Base-by-base conservation (phyloP, 108 stramenopile species). In the Skeletonema menzelii region DNA sequence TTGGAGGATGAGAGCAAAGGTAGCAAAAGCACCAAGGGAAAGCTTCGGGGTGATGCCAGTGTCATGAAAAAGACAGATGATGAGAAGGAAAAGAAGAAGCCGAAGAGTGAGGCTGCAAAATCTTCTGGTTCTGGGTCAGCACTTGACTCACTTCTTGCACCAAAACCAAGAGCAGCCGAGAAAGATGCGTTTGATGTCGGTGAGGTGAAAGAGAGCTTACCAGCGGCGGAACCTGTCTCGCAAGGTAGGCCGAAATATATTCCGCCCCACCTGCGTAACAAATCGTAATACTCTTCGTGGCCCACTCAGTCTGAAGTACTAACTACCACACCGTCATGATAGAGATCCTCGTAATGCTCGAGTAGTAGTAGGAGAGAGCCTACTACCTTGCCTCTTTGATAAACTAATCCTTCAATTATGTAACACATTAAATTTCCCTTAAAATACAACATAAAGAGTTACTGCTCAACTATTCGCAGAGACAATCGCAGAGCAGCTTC, bases 41-140 rank as follows among this genome's bases (percentile, higher is more conserved):
- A 90, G 57, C 79, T 95, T 22, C 84, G 83, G 53, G 94, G 94
- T 53, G 94, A 92, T 63, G 89, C 91, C 32, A 88, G 87, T 66
- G 88, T 85, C 12, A 76, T 82, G 82, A 88, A 81, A 30, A 85
- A 87, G 65, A 75, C 84, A 77, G 76, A 58, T 55, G 62, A 70
- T 12, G 58, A 63, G 42, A 76, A 79, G 17, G 75, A 60, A 22
- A 71, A 70, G 65, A 66, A 62, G 62, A 78, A 70, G 32, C 4
- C 46, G 22, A 35, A 57, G 19, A 70, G 53, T 35, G 70, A 69
- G 26, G 58, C 64, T n/a, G 60, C 26, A 3, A 62, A 78, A 32
- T 19, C 47, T 22, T 59, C 70, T 35, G 49, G 24, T 35, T 66
- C 73, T 31, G 60, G 35, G 14, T 32, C 57, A 27, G 53, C 68